These are phyloP conservation scores for Proteromonas lacertae DNA, from an alignment of 352 stramenopile species.

Conservation along the genomic window DNA sequence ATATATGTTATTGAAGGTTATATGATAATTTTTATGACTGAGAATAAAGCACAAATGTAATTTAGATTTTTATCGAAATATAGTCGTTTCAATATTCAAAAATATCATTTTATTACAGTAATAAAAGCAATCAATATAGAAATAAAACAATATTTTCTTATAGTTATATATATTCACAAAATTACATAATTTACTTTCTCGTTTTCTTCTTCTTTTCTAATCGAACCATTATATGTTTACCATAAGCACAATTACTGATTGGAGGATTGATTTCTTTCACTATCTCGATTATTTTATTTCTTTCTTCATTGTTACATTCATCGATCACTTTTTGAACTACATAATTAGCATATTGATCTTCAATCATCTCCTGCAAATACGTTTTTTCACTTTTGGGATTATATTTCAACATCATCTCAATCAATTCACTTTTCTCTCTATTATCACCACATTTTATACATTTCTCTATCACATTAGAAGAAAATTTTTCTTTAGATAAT, in stretches of 20 bases:
- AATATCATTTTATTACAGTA: no score
- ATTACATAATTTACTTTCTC: no score
- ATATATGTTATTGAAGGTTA: no score
- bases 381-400: background rate
- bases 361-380: slow-evolving; percentile 61
- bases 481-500: slow-evolving; percentile 72
- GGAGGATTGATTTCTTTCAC: slow-evolving; percentile 47
- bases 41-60: no score
- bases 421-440: slow-evolving; percentile 27
- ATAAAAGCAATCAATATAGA: no score
- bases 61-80: no score
- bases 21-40: no score
- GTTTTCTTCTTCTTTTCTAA: slow-evolving; percentile 1
- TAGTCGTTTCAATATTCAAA: no score
- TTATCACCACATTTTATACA: slow-evolving; percentile 45
- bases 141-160: no score
- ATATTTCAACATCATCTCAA: slow-evolving; percentile 20
- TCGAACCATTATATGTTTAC: slow-evolving; percentile 42
- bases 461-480: slow-evolving; percentile 72
- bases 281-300: slow-evolving; percentile 41
- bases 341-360: slow-evolving; percentile 79
- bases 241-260: slow-evolving; percentile 53
- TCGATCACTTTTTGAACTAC: slow-evolving; percentile 78
- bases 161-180: no score
- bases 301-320: slow-evolving; percentile 33